A percentile compares a stretch with the other conserved stretches of the same genome.
Evolutionary conservation across 768 basidiomycete genomes (phyloP).

Genomic region (Cystofilobasidium ferigula): DNA sequence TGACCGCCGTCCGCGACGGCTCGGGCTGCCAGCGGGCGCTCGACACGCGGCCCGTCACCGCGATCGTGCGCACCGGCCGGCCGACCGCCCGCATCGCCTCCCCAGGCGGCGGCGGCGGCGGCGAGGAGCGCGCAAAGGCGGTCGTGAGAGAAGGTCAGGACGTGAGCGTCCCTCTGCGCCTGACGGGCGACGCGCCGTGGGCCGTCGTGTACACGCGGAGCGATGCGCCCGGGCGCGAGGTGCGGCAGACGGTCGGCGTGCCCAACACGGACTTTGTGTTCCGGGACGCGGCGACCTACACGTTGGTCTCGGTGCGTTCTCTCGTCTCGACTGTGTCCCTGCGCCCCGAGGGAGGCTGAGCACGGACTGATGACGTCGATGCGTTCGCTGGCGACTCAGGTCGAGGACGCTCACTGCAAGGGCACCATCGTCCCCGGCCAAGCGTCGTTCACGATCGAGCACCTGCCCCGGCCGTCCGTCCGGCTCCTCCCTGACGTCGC

Average conservation of each 20-base stretch:
- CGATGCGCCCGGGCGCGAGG: too few species aligned
- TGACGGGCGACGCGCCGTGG: slow-evolving; percentile 95
- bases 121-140: slow-evolving; percentile 44
- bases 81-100: not conserved
- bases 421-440: slow-evolving; percentile 56
- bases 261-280: slow-evolving; percentile 65
- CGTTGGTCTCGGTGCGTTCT: slow-evolving; percentile 51
- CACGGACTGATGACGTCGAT: too few species aligned
- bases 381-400: too few species aligned
- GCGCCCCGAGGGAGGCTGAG: slow-evolving; percentile 1
- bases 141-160: slow-evolving; percentile 66
- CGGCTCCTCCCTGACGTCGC: slow-evolving; percentile 31
- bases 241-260: slow-evolving; percentile 45
- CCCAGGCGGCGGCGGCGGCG: not conserved
- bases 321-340: slow-evolving; percentile 13
- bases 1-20: slow-evolving; percentile 74
- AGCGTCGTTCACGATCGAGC: slow-evolving; percentile 58
- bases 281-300: slow-evolving; percentile 63
- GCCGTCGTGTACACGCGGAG: too few species aligned
- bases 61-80: slow-evolving; percentile 63
- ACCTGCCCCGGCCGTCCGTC: slow-evolving; percentile 68
- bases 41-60: slow-evolving; percentile 62
- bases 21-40: slow-evolving; percentile 73
- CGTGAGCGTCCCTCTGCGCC: slow-evolving; percentile 62
- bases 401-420: slow-evolving; percentile 73